Evolutionary conservation across 208 protist genomes (phyloP).

Genomic region (Wallacemonas rigidus): DNA sequence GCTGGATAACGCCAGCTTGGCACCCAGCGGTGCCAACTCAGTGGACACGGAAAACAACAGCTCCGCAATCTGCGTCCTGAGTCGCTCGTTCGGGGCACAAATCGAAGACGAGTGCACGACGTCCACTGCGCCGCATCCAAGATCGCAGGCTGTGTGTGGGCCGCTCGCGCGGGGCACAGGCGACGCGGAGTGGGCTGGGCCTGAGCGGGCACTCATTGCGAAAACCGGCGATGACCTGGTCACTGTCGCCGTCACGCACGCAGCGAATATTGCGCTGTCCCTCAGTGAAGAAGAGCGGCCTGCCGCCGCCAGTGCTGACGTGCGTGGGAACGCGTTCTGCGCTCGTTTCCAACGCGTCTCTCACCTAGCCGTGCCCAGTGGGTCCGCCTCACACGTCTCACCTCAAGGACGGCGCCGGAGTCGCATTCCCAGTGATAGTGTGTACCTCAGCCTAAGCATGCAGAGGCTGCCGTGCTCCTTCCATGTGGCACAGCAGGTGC

Average conservation of each 20-base stretch:
- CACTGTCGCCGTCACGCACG: not conserved
- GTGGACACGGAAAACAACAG: not conserved
- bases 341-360: no score
- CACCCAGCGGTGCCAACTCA: not conserved
- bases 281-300: no score
- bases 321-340: not conserved
- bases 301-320: not conserved
- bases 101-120: no score
- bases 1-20: not conserved
- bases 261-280: not conserved
- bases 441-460: not conserved
- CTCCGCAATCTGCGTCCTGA: constrained; percentile 3
- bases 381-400: not conserved
- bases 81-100: not conserved
- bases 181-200: no score
- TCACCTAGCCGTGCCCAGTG: no score
- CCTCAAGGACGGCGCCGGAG: not conserved
- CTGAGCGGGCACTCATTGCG: no score
- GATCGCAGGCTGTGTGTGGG: no score
- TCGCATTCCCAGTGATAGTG: not conserved
- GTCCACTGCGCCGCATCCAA: no score
- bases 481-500: not conserved
- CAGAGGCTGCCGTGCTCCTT: not conserved
- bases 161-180: no score
- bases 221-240: not conserved